Evolutionary conservation across 2,329 filamentous ascomycete genomes (phyloP).

Genomic region (Ascochyta pisi): DNA sequence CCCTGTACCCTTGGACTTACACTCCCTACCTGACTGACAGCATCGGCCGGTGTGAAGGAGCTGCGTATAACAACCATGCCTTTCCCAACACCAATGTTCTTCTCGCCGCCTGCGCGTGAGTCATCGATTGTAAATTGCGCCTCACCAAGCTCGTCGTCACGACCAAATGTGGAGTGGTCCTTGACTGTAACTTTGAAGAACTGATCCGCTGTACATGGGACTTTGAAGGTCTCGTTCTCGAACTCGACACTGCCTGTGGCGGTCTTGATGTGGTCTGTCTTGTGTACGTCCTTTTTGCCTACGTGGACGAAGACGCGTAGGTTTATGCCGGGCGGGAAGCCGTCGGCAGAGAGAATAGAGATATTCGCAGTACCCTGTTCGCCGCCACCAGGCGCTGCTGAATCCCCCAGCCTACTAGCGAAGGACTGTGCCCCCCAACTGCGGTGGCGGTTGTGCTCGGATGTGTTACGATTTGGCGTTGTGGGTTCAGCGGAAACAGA

Average conservation of each 20-base stretch:
- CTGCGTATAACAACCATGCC: constrained; percentile 78
- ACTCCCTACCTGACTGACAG: constrained; percentile 40
- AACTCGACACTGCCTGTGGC: constrained; percentile 65
- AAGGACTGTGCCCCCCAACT: constrained; percentile 52
- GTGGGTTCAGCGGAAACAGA: constrained; percentile 14
- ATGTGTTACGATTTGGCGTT: constrained; percentile 40
- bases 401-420: constrained; percentile 38
- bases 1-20: constrained; percentile 28
- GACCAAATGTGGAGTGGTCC: constrained; percentile 83
- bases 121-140: constrained; percentile 92
- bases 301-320: constrained; percentile 79
- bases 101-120: constrained; percentile 69
- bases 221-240: constrained; percentile 74
- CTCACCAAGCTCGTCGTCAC: constrained; percentile 84
- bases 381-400: constrained; percentile 55
- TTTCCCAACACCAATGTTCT: constrained; percentile 74
- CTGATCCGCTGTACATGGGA: constrained; percentile 78
- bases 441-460: constrained; percentile 43
- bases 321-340: constrained; percentile 77
- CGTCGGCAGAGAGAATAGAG: constrained; percentile 77
- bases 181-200: constrained; percentile 88
- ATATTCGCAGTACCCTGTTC: constrained; percentile 80
- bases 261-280: constrained; percentile 89
- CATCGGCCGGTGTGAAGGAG: constrained; percentile 66
- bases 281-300: constrained; percentile 77